Conservation (phyloP, 2,329 filamentous ascomycete species). For the Colletotrichum destructivum region DNA sequence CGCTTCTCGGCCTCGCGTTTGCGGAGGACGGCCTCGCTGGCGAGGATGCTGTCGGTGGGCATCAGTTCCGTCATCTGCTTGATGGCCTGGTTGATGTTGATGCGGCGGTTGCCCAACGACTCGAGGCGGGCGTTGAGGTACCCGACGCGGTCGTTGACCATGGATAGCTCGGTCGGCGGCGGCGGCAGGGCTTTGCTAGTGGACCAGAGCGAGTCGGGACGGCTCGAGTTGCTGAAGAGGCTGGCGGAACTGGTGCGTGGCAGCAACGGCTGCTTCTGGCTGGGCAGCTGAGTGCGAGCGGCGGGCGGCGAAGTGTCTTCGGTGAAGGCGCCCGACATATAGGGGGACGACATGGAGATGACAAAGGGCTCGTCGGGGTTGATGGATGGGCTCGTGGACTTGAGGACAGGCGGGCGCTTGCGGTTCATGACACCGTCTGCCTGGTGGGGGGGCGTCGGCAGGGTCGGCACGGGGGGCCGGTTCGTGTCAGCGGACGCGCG, state of each 20-base stretch:
- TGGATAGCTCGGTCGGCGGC: slow-evolving; percentile 71
- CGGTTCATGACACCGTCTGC: slow-evolving; percentile 57
- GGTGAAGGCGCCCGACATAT: slow-evolving; percentile 49
- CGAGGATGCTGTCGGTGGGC: slow-evolving; percentile 78
- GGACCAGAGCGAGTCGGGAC: slow-evolving; percentile 52
- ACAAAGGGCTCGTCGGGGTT: slow-evolving; percentile 48
- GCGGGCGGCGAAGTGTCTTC: slow-evolving; percentile 34
- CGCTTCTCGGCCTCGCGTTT: slow-evolving; percentile 71
- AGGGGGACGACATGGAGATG: slow-evolving; percentile 54
- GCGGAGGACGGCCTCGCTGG: slow-evolving; percentile 73
- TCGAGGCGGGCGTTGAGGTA: slow-evolving; percentile 77
- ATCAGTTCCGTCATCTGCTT: slow-evolving; percentile 84
- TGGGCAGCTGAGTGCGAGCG: slow-evolving; percentile 39
- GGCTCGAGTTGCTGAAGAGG: slow-evolving; percentile 34
- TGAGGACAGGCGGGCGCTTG: slow-evolving; percentile 52
- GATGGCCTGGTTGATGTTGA: slow-evolving; percentile 81
- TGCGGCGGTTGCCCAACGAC: slow-evolving; percentile 75
- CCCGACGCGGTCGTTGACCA: slow-evolving; percentile 75
- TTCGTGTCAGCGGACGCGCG: slow-evolving; percentile 55
- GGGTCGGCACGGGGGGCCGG: slow-evolving; percentile 55
- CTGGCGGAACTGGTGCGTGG: slow-evolving; percentile 27
- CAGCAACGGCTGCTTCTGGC: slow-evolving; percentile 27
- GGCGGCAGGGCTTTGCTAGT: slow-evolving; percentile 73
- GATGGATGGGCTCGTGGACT: slow-evolving; percentile 43
- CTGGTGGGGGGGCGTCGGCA: slow-evolving; percentile 55